These are phyloP conservation scores for Aspergillus biplanus DNA, from an alignment of 495 filamentous ascomycete species.

Conservation along the genomic window DNA sequence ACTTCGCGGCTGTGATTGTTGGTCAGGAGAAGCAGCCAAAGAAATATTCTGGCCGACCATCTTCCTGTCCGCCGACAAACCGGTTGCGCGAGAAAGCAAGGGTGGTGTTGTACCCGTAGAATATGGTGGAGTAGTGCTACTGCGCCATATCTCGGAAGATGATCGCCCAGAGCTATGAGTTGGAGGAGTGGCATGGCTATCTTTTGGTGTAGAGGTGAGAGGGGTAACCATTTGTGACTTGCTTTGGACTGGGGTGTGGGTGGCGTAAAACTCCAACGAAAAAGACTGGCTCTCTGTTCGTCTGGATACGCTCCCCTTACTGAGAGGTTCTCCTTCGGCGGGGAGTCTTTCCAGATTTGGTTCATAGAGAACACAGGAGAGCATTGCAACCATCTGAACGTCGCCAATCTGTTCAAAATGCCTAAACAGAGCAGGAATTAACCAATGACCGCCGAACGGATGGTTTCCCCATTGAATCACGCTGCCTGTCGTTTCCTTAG, in stretches of 20 bases:
- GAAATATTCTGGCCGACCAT: constrained; percentile 62
- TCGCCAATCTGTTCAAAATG: constrained; percentile 82
- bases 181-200: constrained; percentile 55
- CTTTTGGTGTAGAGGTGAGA: constrained; percentile 60
- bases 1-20: constrained; percentile 49
- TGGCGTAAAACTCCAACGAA: constrained; percentile 38
- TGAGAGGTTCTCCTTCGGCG: constrained; percentile 12
- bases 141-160: constrained; percentile 43
- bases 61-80: constrained; percentile 40
- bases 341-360: constrained; percentile 39
- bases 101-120: constrained; percentile 73
- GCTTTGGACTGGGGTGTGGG: constrained; percentile 28
- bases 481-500: constrained; percentile 40
- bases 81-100: constrained; percentile 34
- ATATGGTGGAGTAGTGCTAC: constrained; percentile 54
- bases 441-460: constrained; percentile 72
- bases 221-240: constrained; percentile 41
- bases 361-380: constrained; percentile 85
- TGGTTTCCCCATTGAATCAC: constrained; percentile 85
- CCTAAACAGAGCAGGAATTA: constrained; percentile 67
- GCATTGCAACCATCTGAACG: constrained; percentile 93
- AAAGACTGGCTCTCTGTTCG: constrained; percentile 31
- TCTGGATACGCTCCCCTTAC: constrained; percentile 25
- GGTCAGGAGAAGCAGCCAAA: constrained; percentile 67
- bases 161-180: constrained; percentile 60